Percentiles rank a stretch among this genome's conserved stretches.
Evolutionary conservation across 1,139 yeast genomes (phyloP).

Genomic region (Pneumocystis oryctolagi): DNA sequence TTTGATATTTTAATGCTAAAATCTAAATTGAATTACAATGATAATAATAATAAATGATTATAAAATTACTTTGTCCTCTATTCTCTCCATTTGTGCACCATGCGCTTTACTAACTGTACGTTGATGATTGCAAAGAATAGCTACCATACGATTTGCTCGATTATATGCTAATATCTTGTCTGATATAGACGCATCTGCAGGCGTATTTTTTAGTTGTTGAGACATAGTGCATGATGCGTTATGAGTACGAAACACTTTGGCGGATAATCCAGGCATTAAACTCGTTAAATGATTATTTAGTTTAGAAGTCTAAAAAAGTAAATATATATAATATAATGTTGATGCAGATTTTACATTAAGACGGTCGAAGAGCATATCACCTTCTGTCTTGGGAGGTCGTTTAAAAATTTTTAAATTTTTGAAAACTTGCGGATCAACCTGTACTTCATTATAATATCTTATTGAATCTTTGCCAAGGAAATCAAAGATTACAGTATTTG

Average conservation of each 20-base stretch:
- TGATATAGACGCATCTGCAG: conserved; percentile 70
- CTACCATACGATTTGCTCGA: conserved; percentile 91
- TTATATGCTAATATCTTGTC: conserved; percentile 79
- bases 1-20: conserved; percentile 72
- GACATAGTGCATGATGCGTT: conserved; percentile 96
- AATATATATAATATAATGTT: neutral
- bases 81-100: conserved; percentile 63
- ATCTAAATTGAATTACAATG: conserved; percentile 23
- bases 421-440: conserved; percentile 78
- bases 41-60: neutral
- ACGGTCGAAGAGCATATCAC: conserved; percentile 85
- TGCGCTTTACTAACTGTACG: conserved; percentile 79
- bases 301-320: conserved; percentile 37
- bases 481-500: conserved; percentile 78
- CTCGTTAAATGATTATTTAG: conserved; percentile 75
- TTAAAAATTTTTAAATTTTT: conserved; percentile 77
- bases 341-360: conserved; percentile 31
- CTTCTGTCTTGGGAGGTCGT: conserved; percentile 73
- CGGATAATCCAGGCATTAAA: conserved; percentile 87
- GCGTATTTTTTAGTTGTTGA: conserved; percentile 71
- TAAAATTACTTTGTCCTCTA: conserved; percentile 36
- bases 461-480: conserved; percentile 94
- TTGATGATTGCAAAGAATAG: conserved; percentile 93
- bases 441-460: conserved; percentile 80
- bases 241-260: conserved; percentile 93